Evolutionary conservation across 164 flowering plant genomes (phyloP).

Genomic region (Stephania cephalantha): DNA sequence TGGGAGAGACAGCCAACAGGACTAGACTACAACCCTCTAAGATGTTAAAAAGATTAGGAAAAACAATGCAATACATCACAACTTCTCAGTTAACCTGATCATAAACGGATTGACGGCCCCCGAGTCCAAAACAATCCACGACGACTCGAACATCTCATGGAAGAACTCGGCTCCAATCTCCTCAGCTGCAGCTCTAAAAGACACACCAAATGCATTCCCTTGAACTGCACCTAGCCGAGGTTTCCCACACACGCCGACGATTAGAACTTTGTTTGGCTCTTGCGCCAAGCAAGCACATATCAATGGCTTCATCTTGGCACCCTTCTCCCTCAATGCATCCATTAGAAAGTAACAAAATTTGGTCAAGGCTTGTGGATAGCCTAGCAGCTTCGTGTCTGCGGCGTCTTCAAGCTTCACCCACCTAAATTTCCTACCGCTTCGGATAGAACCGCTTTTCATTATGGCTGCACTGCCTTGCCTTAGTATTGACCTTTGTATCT

Average conservation of each 20-base stretch:
- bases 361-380: constrained; percentile 90
- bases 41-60: background rate
- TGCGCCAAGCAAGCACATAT: constrained; percentile 75
- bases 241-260: constrained; percentile 86
- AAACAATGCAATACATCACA: constrained; percentile 26
- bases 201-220: constrained; percentile 89
- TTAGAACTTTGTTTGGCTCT: constrained; percentile 57
- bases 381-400: constrained; percentile 64
- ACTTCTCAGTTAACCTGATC: constrained; percentile 77
- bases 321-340: constrained; percentile 91
- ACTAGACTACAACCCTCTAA: background rate
- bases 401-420: constrained; percentile 95
- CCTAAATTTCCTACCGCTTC: constrained; percentile 88
- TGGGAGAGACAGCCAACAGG: background rate
- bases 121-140: constrained; percentile 79
- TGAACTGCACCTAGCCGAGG: constrained; percentile 80
- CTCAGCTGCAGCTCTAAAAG: constrained; percentile 82
- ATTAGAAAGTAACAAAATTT: constrained; percentile 84
- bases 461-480: constrained; percentile 94
- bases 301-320: constrained; percentile 89
- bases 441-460: constrained; percentile 69
- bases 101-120: constrained; percentile 73
- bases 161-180: constrained; percentile 75
- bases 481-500: constrained; percentile 71
- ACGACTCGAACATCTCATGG: constrained; percentile 87